Percentiles rank a stretch among this genome's conserved stretches.
These are phyloP conservation scores for Penicillium antarcticum DNA, from an alignment of 495 filamentous ascomycete species.

Conservation along the genomic window DNA sequence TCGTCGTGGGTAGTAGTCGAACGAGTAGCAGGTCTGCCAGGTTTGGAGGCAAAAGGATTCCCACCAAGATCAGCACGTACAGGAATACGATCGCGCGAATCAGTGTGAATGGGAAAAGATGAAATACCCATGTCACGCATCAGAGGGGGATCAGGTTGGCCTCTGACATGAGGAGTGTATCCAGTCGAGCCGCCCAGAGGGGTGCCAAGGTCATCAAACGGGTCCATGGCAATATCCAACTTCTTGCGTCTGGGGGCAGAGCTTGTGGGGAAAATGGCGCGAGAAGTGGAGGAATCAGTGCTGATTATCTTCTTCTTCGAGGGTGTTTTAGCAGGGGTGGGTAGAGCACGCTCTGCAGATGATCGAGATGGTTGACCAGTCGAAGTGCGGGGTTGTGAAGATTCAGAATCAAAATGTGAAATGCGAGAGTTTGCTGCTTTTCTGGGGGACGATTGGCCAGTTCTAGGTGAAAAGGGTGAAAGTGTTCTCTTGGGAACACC, in stretches of 20 bases:
- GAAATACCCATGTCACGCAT: not conserved
- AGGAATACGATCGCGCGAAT: constrained; percentile 82
- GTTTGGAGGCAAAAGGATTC: constrained; percentile 63
- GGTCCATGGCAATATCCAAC: constrained; percentile 57
- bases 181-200: too few relatives aligned
- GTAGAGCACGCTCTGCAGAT: constrained; percentile 54
- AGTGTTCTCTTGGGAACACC: constrained; percentile 2
- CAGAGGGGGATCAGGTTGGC: constrained; percentile 40
- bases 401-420: constrained; percentile 2
- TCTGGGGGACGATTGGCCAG: not conserved
- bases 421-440: not conserved
- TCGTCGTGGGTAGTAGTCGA: constrained; percentile 51
- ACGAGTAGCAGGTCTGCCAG: constrained; percentile 13
- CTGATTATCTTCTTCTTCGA: constrained; percentile 58
- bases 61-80: constrained; percentile 59
- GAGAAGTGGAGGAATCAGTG: constrained; percentile 62
- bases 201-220: constrained; percentile 18
- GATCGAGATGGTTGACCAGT: constrained; percentile 19
- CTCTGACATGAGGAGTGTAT: constrained; percentile 39
- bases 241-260: constrained; percentile 30
- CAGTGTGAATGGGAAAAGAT: constrained; percentile 80
- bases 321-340: constrained; percentile 86
- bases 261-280: constrained; percentile 69
- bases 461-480: constrained; percentile 1
- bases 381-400: constrained; percentile 4